Percentiles rank a stretch among this genome's conserved stretches.
Conservation (phyloP, 164 flowering plant genomes). For the Macadamia integrifolia region DNA sequence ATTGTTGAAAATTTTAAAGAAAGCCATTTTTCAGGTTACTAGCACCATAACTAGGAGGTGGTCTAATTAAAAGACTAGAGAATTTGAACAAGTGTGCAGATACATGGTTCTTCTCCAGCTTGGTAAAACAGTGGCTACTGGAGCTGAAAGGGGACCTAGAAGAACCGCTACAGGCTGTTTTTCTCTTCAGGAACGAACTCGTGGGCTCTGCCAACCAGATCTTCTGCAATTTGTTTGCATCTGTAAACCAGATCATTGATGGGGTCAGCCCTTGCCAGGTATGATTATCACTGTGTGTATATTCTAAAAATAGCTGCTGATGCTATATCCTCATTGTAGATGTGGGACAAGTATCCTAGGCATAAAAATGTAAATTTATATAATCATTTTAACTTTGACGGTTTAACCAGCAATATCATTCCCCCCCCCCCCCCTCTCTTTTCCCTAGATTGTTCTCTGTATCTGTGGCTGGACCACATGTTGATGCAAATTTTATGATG, state of each 20-base stretch:
- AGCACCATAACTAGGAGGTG: not conserved
- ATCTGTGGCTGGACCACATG: too few relatives aligned
- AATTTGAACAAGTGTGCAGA: constrained; percentile 33
- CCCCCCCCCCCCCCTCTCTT: too few relatives aligned
- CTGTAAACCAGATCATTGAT: constrained; percentile 46
- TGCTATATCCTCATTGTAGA: not conserved
- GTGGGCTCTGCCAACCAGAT: constrained; percentile 47
- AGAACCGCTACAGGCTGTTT: constrained; percentile 53
- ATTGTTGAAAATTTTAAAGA: not conserved
- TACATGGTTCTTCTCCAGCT: constrained; percentile 39
- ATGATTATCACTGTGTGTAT: constrained; percentile 3
- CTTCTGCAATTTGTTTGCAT: constrained; percentile 49
- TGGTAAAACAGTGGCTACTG: constrained; percentile 67
- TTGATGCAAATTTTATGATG: too few relatives aligned
- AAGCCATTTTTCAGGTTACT: not conserved
- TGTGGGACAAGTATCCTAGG: too few relatives aligned
- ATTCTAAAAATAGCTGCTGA: not conserved
- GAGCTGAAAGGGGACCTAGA: constrained; percentile 60
- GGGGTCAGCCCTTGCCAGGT: constrained; percentile 67
- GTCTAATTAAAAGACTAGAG: not conserved
- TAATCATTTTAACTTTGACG: too few relatives aligned
- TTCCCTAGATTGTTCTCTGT: too few relatives aligned
- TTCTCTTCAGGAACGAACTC: constrained; percentile 54
- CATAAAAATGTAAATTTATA: too few relatives aligned
- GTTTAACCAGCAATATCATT: too few relatives aligned